These are phyloP conservation scores for Acer saccharum DNA, from an alignment of 345 rosid genomes.

Conservation along the genomic window DNA sequence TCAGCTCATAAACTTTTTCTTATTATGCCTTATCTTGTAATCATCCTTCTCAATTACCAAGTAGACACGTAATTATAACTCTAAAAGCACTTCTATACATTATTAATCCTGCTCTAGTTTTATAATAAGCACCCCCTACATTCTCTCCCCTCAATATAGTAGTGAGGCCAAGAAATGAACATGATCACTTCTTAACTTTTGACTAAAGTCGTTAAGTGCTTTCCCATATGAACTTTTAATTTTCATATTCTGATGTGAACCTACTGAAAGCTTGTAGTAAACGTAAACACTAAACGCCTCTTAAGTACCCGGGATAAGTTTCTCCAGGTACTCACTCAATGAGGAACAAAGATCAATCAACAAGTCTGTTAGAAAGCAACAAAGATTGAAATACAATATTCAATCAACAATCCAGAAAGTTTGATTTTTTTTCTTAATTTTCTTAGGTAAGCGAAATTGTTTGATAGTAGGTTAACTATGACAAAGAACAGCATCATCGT, in stretches of 20 bases:
- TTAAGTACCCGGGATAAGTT: not conserved
- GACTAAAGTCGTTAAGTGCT: not conserved
- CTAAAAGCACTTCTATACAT: not conserved
- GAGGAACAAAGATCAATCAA: not conserved
- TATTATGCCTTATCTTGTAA: not conserved
- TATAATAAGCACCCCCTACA: not conserved
- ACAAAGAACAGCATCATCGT: conserved; percentile 5
- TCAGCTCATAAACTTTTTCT: not conserved
- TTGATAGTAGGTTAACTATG: not conserved
- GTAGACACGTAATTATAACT: not conserved
- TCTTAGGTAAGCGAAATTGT: not conserved
- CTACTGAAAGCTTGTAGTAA: not conserved
- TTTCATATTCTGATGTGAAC: not conserved
- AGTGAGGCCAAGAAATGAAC: not conserved
- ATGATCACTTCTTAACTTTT: not conserved
- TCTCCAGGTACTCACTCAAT: not conserved
- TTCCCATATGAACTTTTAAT: not conserved
- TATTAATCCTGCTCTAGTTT: not conserved
- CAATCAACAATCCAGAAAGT: not conserved
- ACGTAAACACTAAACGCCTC: not conserved
- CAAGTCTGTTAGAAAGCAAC: not conserved
- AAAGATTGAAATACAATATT: not conserved
- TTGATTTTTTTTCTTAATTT: not conserved
- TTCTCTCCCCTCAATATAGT: not conserved
- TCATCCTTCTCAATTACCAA: not conserved